phyloP scores from a whole-genome alignment of 768 basidiomycete species.

The Tricholoma hemisulphureum region DNA sequence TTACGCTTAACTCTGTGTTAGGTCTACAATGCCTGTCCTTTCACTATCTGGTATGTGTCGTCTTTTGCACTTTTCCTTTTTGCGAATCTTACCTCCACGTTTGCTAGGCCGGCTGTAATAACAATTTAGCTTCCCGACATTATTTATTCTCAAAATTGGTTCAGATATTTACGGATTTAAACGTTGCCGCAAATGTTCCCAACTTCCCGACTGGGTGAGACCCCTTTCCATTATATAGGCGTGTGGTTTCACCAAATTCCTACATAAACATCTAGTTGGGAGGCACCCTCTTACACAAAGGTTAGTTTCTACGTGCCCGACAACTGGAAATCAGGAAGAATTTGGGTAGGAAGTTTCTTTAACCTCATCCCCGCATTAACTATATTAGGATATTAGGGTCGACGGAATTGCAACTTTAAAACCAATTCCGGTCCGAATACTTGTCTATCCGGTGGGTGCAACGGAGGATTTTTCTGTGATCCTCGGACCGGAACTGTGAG shows the following conservation, averaged over 20 bases:
- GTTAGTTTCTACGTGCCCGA: slow-evolving; percentile 55
- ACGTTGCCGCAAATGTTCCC: slow-evolving; percentile 47
- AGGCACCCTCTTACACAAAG: slow-evolving; percentile 33
- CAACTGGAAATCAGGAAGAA: slow-evolving; percentile 64
- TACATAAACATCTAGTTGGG: slow-evolving; percentile 32
- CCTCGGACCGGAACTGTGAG: slow-evolving; percentile 48
- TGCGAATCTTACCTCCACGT: background rate
- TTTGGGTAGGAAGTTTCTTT: slow-evolving; percentile 40
- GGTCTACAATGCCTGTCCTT: slow-evolving; percentile 62
- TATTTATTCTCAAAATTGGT: background rate
- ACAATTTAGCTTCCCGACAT: background rate
- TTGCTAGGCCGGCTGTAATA: slow-evolving; percentile 38
- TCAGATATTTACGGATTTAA: slow-evolving; percentile 60
- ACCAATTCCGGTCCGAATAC: slow-evolving; percentile 51
- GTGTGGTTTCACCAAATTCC: background rate
- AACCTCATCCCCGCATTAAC: background rate
- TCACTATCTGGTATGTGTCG: slow-evolving; percentile 59
- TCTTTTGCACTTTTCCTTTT: background rate
- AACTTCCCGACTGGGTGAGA: slow-evolving; percentile 46
- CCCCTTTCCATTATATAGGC: background rate
- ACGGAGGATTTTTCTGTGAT: slow-evolving; percentile 63
- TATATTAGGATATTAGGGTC: slow-evolving; percentile 37
- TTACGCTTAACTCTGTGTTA: slow-evolving; percentile 8
- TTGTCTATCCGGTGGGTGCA: slow-evolving; percentile 66
- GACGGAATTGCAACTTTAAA: slow-evolving; percentile 62